Base-by-base conservation (phyloP, 1,139 yeast genomes). In the Yamadazyma dendronema region DNA sequence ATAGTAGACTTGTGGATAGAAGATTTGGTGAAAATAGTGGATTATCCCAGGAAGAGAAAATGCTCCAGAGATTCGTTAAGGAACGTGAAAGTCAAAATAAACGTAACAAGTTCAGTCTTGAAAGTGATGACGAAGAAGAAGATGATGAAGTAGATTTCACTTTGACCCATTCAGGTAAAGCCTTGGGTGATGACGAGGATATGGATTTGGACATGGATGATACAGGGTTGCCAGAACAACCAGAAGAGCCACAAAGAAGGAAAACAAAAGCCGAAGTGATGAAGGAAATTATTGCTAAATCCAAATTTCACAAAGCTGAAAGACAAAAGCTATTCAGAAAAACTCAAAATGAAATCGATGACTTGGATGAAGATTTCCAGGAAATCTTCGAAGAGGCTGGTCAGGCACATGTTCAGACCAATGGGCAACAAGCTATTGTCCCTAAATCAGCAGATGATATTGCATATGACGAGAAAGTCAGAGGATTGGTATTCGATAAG, bases 241-340 rank as follows among this genome's bases (percentile, higher is more conserved):
- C 52, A 2, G 71, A 58, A 4, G 50, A 44, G 17, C 68, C 72
- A 5, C 67, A 70, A 22, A 76, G 80, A 42, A 87, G 84, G 59
- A 94, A 89, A 65, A 77, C 92, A 22, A 90, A 92, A 57, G 86
- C 88, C 31, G 98, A 94, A 59, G 95, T 94, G 29, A 92, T 94
- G 98, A 82, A 87, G 52, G 99, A 94, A 60, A 79, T 94, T 39
- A 92, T 94, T 46, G 96, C 97, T 30, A 94, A 94, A 61, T 88
- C 97, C 9, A 94, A 94, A 57, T 79, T 80, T 58, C 79, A 90
- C 62, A 92, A 89, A 57, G 83, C 82, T 35, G 95, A 89, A 61
- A 79, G 98, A 54, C 97, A 94, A 62, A 68, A 74, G 54, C 78
- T 81, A 34, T 86, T 85, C 50, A 82, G 81, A 37, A 77, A 81